Conservation (phyloP, 1,284 basidiomycete genomes). For the Cutaneotrichosporon sp. region DNA sequence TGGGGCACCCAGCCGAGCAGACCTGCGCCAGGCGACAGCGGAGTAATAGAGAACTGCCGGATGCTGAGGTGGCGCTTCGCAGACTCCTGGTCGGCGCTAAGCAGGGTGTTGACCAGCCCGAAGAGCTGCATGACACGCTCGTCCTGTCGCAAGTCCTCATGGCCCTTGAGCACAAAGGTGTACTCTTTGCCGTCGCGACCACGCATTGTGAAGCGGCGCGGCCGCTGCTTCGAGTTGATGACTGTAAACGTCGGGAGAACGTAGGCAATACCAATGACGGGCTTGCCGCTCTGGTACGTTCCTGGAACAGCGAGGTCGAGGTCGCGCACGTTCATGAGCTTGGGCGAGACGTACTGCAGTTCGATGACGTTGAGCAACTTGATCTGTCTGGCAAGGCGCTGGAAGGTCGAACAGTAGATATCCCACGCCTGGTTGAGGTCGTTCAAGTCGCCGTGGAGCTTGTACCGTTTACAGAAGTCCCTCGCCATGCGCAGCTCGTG, state of each 20-base stretch:
- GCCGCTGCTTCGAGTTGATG: constrained; percentile 97
- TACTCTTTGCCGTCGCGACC: constrained; percentile 94
- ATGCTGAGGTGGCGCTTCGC: constrained; percentile 97
- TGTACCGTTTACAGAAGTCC: constrained; percentile 84
- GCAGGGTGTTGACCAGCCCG: constrained; percentile 91
- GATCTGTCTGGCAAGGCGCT: constrained; percentile 92
- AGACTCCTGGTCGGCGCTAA: constrained; percentile 88
- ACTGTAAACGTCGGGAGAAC: constrained; percentile 86
- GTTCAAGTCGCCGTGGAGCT: constrained; percentile 78
- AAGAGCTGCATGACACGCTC: constrained; percentile 99
- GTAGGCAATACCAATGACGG: constrained; percentile 77
- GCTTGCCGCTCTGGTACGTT: constrained; percentile 88
- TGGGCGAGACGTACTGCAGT: constrained; percentile 95
- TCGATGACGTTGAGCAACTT: constrained; percentile 88
- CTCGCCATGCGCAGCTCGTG: constrained; percentile 92
- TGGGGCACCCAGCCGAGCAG: constrained; percentile 94
- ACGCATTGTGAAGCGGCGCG: constrained; percentile 80
- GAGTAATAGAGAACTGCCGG: constrained; percentile 89
- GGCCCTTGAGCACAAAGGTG: constrained; percentile 92
- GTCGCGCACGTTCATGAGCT: constrained; percentile 81
- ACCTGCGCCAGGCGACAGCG: constrained; percentile 93
- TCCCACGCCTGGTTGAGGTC: constrained; percentile 99
- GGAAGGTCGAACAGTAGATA: constrained; percentile 97
- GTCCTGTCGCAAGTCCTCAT: constrained; percentile 98
- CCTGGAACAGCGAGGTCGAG: constrained; percentile 94